phyloP scores from a whole-genome alignment of 169 alveolate genomes.

The Besnoitia besnoiti region DNA sequence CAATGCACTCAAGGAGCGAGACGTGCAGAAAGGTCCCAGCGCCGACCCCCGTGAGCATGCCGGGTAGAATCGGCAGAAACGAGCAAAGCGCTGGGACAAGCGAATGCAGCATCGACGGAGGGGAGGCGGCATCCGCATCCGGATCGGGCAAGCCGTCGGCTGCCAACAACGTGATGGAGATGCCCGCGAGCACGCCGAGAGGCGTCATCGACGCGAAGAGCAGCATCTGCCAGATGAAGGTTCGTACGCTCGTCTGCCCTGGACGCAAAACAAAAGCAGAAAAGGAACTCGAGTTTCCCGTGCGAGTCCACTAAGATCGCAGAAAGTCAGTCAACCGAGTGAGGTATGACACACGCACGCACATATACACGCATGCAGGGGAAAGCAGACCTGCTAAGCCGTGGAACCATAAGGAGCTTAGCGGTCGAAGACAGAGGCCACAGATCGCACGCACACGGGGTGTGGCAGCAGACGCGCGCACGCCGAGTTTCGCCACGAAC shows the following conservation, averaged over 20 bases:
- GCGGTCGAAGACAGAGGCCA: no score
- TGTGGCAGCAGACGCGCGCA: no score
- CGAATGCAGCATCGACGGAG: not conserved
- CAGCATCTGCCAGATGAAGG: constrained; percentile 53
- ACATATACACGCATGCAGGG: no score
- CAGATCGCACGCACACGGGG: no score
- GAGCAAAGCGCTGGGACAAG: not conserved
- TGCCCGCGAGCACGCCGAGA: constrained; percentile 40
- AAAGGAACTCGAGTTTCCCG: no score
- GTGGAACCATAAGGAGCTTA: no score
- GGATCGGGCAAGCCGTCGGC: not conserved
- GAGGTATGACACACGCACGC: no score
- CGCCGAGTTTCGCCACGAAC: no score
- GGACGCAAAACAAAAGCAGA: not conserved
- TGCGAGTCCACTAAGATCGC: no score
- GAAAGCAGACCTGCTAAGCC: no score
- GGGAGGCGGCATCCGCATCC: not conserved
- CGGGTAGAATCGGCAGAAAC: constrained; percentile 22
- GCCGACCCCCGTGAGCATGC: constrained; percentile 50
- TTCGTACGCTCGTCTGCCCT: constrained; percentile 11
- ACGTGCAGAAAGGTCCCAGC: constrained; percentile 61
- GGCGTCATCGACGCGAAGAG: constrained; percentile 52
- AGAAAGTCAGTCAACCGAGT: no score
- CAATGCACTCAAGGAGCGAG: constrained; percentile 46
- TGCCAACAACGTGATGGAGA: not conserved